Conservation (phyloP, 2,329 filamentous ascomycete species). For the Drechslerella dactyloides region DNA sequence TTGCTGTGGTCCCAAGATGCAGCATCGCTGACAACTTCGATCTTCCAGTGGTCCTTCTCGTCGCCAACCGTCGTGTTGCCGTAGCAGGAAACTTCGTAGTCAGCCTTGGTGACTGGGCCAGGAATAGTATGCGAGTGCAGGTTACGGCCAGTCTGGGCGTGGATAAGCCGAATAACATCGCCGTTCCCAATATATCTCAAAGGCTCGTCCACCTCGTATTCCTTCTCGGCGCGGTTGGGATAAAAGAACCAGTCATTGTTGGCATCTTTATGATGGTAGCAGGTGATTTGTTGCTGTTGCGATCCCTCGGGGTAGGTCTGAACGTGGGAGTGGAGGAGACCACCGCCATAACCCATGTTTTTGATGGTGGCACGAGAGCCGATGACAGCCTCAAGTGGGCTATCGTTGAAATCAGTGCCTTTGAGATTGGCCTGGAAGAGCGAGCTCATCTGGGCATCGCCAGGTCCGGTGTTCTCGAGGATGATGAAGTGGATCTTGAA, state of each 20-base stretch:
- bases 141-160: constrained; percentile 94
- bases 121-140: constrained; percentile 91
- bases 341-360: constrained; percentile 99
- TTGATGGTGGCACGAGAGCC: constrained; percentile 92
- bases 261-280: constrained; percentile 98
- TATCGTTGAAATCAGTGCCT: constrained; percentile 92
- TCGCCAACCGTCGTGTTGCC: constrained; percentile 95
- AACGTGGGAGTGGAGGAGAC: constrained; percentile 92
- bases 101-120: constrained; percentile 85
- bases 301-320: constrained; percentile 96
- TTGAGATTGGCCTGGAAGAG: constrained; percentile 96
- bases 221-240: constrained; percentile 78
- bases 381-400: constrained; percentile 86
- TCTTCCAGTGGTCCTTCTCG: constrained; percentile 94
- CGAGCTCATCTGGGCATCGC: constrained; percentile 99
- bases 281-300: constrained; percentile 92
- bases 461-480: constrained; percentile 89
- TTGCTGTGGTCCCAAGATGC: constrained; percentile 82
- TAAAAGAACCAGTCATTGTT: constrained; percentile 99
- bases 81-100: constrained; percentile 93
- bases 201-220: constrained; percentile 74
- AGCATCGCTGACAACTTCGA: constrained; percentile 90
- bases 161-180: constrained; percentile 81
- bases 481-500: constrained; percentile 95
- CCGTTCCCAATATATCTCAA: constrained; percentile 78